Percentiles rank a stretch among this genome's conserved stretches.
phyloP scores from a whole-genome alignment of 176 grass and related monocot genomes.

The Hordeum vulgare region MorexV3_pseudomolecules_assembly NC_058520.1:568406234-568406733 shows the following conservation, averaged over 20 bases:
- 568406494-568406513: conserved; percentile 91
- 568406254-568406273: neutral
- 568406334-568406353: neutral
- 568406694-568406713: conserved; percentile 72
- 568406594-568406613: neutral
- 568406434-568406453: neutral
- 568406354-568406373: neutral
- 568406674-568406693: conserved; percentile 82
- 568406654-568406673: conserved; percentile 56
- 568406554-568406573: conserved; percentile 84
- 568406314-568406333: neutral
- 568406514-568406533: conserved; percentile 94
- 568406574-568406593: conserved; percentile 35
- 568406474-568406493: conserved; percentile 26
- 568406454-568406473: neutral
- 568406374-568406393: neutral
- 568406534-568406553: conserved; percentile 89
- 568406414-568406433: neutral
- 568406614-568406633: conserved; percentile 4
- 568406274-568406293: neutral
- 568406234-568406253: neutral
- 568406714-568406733: conserved; percentile 66
- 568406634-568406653: conserved; percentile 84
- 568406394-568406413: neutral
- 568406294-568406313: neutral